Percentiles rank a stretch among this genome's conserved stretches.
phyloP scores from a whole-genome alignment of 1,284 basidiomycete genomes.

The Porphyrellus sp. region DNA sequence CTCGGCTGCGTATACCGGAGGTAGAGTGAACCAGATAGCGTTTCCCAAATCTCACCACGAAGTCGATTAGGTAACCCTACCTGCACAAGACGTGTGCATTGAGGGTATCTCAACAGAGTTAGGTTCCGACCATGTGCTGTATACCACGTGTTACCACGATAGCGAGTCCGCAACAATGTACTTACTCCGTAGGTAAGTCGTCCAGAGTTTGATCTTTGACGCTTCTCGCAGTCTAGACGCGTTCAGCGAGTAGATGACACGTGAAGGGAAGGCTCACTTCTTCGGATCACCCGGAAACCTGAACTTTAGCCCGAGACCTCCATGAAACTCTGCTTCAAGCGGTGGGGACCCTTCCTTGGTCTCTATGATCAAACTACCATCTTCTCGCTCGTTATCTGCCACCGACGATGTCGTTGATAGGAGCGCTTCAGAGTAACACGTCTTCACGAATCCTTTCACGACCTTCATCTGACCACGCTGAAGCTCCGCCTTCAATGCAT shows the following conservation, averaged over 20 bases:
- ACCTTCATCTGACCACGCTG: slow-evolving; percentile 90
- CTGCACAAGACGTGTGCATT: slow-evolving; percentile 94
- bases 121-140: slow-evolving; percentile 84
- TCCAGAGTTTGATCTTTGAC: slow-evolving; percentile 97
- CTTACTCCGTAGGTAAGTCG: slow-evolving; percentile 79
- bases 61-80: slow-evolving; percentile 95
- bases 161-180: background rate
- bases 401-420: slow-evolving; percentile 55
- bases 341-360: slow-evolving; percentile 47
- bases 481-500: slow-evolving; percentile 85
- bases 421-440: slow-evolving; percentile 93
- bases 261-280: slow-evolving; percentile 54
- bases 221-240: slow-evolving; percentile 79
- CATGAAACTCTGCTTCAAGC: slow-evolving; percentile 67
- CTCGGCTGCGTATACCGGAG: slow-evolving; percentile 89
- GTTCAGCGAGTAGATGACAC: slow-evolving; percentile 13
- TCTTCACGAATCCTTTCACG: slow-evolving; percentile 87
- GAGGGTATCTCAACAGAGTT: slow-evolving; percentile 92
- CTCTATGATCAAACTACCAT: slow-evolving; percentile 58
- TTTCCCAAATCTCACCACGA: slow-evolving; percentile 98
- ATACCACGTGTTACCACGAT: slow-evolving; percentile 10
- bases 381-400: slow-evolving; percentile 61
- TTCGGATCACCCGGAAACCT: slow-evolving; percentile 93
- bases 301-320: slow-evolving; percentile 83
- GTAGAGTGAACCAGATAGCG: slow-evolving; percentile 90